Conservation (phyloP, 2,329 filamentous ascomycete species). For the Fusarium nelsonii region DNA sequence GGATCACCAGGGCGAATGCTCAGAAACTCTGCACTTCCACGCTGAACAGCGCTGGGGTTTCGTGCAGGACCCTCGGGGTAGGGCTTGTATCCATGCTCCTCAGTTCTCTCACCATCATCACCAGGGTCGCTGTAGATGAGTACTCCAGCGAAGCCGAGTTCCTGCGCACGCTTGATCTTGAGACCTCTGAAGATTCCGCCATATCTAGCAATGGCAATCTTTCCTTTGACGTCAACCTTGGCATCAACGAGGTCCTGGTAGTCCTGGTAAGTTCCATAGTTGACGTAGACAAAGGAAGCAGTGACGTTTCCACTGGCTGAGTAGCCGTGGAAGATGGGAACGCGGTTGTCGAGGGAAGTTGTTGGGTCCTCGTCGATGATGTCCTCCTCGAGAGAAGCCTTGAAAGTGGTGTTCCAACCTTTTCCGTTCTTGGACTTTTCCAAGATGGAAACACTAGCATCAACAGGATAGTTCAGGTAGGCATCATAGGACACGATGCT, state of each 20-base stretch:
- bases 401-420: constrained; percentile 75
- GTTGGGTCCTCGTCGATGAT: constrained; percentile 86
- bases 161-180: constrained; percentile 92
- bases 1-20: constrained; percentile 79
- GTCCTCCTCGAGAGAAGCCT: constrained; percentile 87
- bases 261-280: constrained; percentile 89
- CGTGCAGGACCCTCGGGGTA: constrained; percentile 91
- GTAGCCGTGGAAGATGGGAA: constrained; percentile 96
- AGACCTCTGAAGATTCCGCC: constrained; percentile 88
- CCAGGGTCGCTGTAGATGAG: constrained; percentile 91
- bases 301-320: constrained; percentile 94
- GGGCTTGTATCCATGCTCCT: constrained; percentile 79
- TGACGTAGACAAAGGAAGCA: constrained; percentile 86
- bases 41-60: constrained; percentile 88
- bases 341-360: constrained; percentile 75
- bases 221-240: constrained; percentile 81
- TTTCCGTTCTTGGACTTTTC: constrained; percentile 55
- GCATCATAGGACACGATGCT: constrained; percentile 78
- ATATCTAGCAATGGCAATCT: constrained; percentile 89
- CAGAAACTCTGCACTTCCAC: constrained; percentile 87
- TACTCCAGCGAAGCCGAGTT: constrained; percentile 87
- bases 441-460: constrained; percentile 76
- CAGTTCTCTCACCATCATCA: constrained; percentile 85
- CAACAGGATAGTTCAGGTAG: constrained; percentile 82
- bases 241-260: constrained; percentile 84